These are phyloP conservation scores for Penicillium verrucosum DNA, from an alignment of 2,329 filamentous ascomycete genomes.

Conservation along the genomic window DNA sequence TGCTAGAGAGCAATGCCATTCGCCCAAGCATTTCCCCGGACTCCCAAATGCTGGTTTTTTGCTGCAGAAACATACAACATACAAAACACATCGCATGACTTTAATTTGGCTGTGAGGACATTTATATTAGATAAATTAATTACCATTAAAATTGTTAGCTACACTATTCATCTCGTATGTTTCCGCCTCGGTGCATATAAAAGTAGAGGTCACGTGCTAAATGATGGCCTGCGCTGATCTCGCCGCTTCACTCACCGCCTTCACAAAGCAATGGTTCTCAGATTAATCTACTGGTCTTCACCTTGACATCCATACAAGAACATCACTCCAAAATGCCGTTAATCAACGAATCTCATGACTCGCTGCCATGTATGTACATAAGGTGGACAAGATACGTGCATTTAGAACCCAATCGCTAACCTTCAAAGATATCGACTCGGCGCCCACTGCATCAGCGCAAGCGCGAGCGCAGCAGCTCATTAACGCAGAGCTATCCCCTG, in stretches of 20 bases:
- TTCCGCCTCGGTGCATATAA: background rate
- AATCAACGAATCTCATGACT: constrained; percentile 69
- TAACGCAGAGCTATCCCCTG: constrained; percentile 57
- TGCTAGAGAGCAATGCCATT: background rate
- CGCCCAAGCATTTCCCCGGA: background rate
- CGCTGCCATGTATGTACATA: constrained; percentile 64
- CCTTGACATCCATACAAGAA: background rate
- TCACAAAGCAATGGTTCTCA: background rate
- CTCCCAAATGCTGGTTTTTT: background rate
- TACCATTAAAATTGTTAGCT: background rate
- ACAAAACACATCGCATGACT: background rate
- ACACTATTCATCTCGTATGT: background rate
- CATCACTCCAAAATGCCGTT: constrained; percentile 56
- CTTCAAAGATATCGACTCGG: constrained; percentile 71
- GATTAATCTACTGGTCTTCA: constrained; percentile 3
- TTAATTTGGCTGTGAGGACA: background rate
- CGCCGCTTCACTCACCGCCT: constrained; percentile 1
- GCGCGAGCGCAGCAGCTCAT: constrained; percentile 68
- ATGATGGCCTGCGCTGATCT: background rate
- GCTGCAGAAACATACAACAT: background rate
- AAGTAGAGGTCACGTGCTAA: constrained; percentile 2
- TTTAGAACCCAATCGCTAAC: constrained; percentile 11
- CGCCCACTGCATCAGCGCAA: constrained; percentile 61
- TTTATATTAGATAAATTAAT: background rate
- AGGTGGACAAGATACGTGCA: constrained; percentile 27